These are phyloP conservation scores for Fusarium hostae DNA, from an alignment of 2,329 filamentous ascomycete genomes.

Conservation along the genomic window DNA sequence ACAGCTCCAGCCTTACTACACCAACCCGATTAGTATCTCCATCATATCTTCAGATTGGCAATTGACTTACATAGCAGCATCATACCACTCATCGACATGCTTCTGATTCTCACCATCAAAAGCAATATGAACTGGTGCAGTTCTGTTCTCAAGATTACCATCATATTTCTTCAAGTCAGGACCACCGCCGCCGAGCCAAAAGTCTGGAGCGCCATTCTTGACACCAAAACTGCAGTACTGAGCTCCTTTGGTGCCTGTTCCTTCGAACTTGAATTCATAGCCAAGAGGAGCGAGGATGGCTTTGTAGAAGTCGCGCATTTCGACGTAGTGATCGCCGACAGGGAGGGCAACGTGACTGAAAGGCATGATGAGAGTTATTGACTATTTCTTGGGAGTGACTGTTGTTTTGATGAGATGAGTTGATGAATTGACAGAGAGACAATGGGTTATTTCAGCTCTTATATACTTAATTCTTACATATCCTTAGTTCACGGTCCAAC, in stretches of 20 bases:
- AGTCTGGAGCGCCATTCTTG: constrained; percentile 31
- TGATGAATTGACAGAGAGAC: too few species aligned
- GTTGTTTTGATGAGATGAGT: neutral
- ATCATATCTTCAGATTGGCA: accelerated
- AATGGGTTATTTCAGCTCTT: too few species aligned
- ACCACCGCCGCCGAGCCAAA: constrained; percentile 42
- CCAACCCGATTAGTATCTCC: neutral
- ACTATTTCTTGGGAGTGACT: neutral
- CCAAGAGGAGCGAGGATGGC: constrained; percentile 42
- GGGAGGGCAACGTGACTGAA: constrained; percentile 40
- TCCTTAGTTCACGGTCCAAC: constrained; percentile 24
- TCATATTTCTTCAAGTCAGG: constrained; percentile 38
- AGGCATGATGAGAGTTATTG: constrained; percentile 25
- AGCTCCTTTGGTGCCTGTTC: constrained; percentile 1
- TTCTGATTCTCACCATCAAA: constrained; percentile 32
- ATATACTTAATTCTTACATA: constrained; percentile 2
- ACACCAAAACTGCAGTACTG: constrained; percentile 40
- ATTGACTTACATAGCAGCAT: constrained; percentile 40
- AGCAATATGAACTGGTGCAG: constrained; percentile 39
- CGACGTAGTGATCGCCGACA: constrained; percentile 39
- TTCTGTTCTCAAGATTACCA: constrained; percentile 34
- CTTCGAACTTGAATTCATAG: constrained; percentile 38
- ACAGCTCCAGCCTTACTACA: constrained; percentile 55
- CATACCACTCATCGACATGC: constrained; percentile 42
- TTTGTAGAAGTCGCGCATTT: constrained; percentile 46